Conservation (phyloP, 2,329 filamentous ascomycete species). For the Xylariaceae sp. region DNA sequence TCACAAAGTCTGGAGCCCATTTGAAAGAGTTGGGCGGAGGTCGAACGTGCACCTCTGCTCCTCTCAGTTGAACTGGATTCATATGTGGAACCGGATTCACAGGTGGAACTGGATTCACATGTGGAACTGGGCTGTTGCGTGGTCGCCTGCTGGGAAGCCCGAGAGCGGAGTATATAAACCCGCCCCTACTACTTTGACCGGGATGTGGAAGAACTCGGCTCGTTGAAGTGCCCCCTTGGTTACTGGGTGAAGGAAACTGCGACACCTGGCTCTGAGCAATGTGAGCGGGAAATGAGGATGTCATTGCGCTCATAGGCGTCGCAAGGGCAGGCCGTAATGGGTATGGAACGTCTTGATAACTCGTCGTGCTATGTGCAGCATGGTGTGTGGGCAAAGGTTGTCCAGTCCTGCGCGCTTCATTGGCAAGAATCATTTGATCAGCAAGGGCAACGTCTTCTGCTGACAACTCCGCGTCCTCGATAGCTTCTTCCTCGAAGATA, state of each 20-base stretch:
- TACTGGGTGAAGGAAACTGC: background rate
- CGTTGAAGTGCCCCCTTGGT: background rate
- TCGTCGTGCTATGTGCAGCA: background rate
- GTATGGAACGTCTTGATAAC: background rate
- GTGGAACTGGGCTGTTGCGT: background rate
- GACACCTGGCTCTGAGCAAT: background rate
- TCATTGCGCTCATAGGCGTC: background rate
- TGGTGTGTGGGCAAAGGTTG: constrained; percentile 5
- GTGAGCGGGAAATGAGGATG: background rate
- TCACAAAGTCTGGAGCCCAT: background rate
- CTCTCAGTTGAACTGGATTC: constrained; percentile 11
- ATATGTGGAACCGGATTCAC: background rate
- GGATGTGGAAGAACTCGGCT: background rate
- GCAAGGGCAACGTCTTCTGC: constrained; percentile 56
- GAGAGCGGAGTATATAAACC: background rate
- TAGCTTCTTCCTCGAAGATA: constrained; percentile 65
- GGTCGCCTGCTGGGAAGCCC: background rate
- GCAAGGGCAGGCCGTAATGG: background rate
- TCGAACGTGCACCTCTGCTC: constrained; percentile 16
- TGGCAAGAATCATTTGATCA: constrained; percentile 34
- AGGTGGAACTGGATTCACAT: constrained; percentile 3
- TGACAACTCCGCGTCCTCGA: constrained; percentile 50
- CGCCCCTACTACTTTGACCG: background rate
- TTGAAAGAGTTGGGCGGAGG: background rate
- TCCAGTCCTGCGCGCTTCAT: constrained; percentile 23